Percentiles rank a stretch among this genome's conserved stretches.
Evolutionary conservation across 805 yeast genomes (phyloP).

Genomic region (Wickerhamomyces alni): DNA sequence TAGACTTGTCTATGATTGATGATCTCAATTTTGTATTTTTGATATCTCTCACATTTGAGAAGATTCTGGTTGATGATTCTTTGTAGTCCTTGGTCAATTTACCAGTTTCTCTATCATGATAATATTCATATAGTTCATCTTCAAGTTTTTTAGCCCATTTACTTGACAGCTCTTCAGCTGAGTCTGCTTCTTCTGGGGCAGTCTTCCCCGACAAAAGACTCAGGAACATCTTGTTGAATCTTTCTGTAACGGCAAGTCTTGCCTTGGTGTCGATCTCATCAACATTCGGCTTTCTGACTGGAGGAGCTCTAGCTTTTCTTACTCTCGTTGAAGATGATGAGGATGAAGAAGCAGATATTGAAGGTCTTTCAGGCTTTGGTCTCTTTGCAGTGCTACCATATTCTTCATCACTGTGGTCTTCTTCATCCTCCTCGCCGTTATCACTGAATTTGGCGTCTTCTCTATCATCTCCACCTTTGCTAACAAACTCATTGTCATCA

Average conservation of each 20-base stretch:
- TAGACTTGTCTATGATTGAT: constrained; percentile 47
- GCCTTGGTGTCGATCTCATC: constrained; percentile 17
- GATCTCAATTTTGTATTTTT: constrained; percentile 53
- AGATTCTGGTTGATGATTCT: constrained; percentile 63
- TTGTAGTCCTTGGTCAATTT: constrained; percentile 35
- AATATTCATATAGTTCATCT: constrained; percentile 35
- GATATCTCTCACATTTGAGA: constrained; percentile 51
- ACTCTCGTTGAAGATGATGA: background rate
- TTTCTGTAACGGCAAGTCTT: constrained; percentile 35
- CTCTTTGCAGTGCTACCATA: background rate
- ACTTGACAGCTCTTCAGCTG: constrained; percentile 29
- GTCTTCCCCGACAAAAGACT: constrained; percentile 30
- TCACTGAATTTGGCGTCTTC: constrained; percentile 4
- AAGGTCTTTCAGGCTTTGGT: background rate
- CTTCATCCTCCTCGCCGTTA: constrained; percentile 6
- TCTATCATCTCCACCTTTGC: constrained; percentile 9
- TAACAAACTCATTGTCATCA: background rate
- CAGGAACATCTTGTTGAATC: constrained; percentile 45
- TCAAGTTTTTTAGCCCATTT: constrained; percentile 50
- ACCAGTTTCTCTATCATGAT: constrained; percentile 24
- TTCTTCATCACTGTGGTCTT: constrained; percentile 21
- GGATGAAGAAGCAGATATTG: background rate
- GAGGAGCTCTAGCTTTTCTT: constrained; percentile 3
- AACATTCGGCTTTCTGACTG: constrained; percentile 1
- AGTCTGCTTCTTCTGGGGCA: constrained; percentile 28